phyloP scores from a whole-genome alignment of 257 asterid genomes.

The Plantago major region DNA sequence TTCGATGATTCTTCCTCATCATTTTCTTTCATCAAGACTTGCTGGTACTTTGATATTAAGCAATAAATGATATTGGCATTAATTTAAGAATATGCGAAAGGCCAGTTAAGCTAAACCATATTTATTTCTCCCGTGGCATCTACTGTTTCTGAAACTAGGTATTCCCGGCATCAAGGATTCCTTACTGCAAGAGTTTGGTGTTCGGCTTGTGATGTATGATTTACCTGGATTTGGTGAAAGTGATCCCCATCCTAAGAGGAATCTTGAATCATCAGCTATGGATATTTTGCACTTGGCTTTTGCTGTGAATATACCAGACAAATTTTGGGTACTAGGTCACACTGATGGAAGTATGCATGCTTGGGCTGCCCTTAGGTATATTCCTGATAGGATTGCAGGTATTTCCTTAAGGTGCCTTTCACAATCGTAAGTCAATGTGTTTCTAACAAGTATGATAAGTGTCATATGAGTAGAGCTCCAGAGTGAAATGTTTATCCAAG shows the following conservation, averaged over 20 bases:
- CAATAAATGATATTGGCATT: background rate
- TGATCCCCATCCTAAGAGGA: conserved; percentile 80
- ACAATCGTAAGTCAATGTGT: background rate
- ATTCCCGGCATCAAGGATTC: conserved; percentile 72
- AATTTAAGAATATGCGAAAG: background rate
- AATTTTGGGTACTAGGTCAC: conserved; percentile 84
- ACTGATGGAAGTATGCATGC: conserved; percentile 81
- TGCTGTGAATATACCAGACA: conserved; percentile 67
- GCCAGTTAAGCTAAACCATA: too few relatives aligned
- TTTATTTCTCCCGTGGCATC: too few relatives aligned
- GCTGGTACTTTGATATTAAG: conserved; percentile 50
- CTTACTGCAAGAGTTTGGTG: conserved; percentile 72
- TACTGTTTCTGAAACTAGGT: conserved; percentile 33
- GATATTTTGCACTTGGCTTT: conserved; percentile 82
- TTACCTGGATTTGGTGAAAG: conserved; percentile 98
- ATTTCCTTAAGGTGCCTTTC: conserved; percentile 10
- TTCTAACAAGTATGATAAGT: background rate
- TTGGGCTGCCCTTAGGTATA: conserved; percentile 91
- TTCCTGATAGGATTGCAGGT: conserved; percentile 95
- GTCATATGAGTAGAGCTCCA: conserved; percentile 9
- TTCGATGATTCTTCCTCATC: conserved; percentile 66
- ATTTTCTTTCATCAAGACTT: conserved; percentile 89
- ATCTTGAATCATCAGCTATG: conserved; percentile 89
- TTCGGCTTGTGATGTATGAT: conserved; percentile 77
- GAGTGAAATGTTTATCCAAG: background rate